Percentiles rank a stretch among this genome's conserved stretches.
Evolutionary conservation across 1,284 basidiomycete genomes (phyloP).

Genomic region (Trametes versicolor): DNA sequence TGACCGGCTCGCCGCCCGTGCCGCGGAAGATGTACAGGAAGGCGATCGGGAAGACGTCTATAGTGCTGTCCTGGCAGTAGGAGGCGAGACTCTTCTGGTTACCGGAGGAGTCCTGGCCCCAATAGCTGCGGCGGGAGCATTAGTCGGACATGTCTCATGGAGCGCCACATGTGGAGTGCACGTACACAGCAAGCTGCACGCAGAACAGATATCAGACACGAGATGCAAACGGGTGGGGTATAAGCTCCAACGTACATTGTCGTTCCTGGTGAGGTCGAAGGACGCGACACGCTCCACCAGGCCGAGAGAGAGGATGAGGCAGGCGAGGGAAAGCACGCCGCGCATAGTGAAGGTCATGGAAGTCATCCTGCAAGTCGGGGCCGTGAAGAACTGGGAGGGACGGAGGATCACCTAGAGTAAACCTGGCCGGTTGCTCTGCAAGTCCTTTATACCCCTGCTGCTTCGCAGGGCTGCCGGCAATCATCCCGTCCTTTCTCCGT

Average conservation of each 20-base stretch:
- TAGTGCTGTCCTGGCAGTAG: conserved; percentile 60
- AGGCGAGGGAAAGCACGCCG: conserved; percentile 30
- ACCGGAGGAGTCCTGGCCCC: conserved; percentile 59
- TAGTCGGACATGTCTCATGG: not conserved
- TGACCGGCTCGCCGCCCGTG: conserved; percentile 60
- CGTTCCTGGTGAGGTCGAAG: conserved; percentile 42
- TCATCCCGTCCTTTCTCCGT: conserved; percentile 31
- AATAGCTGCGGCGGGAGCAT: conserved; percentile 41
- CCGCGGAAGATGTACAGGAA: conserved; percentile 66
- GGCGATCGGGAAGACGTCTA: conserved; percentile 63
- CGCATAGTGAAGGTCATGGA: conserved; percentile 23
- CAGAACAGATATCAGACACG: conserved; percentile 13
- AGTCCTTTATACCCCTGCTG: conserved; percentile 17
- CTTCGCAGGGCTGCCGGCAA: conserved; percentile 23
- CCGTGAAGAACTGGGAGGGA: conserved; percentile 12
- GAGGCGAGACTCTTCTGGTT: conserved; percentile 56
- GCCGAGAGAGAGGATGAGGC: conserved; percentile 34
- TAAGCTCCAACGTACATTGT: conserved; percentile 41
- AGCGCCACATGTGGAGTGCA: conserved; percentile 1
- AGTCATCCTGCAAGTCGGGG: conserved; percentile 25
- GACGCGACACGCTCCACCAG: conserved; percentile 34
- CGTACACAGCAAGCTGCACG: conserved; percentile 39
- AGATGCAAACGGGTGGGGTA: not conserved
- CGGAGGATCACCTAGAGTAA: conserved; percentile 14
- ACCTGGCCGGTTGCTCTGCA: not conserved